Base-by-base conservation (phyloP, 1,284 basidiomycete species). In the Heterobasidion occidentale region DNA sequence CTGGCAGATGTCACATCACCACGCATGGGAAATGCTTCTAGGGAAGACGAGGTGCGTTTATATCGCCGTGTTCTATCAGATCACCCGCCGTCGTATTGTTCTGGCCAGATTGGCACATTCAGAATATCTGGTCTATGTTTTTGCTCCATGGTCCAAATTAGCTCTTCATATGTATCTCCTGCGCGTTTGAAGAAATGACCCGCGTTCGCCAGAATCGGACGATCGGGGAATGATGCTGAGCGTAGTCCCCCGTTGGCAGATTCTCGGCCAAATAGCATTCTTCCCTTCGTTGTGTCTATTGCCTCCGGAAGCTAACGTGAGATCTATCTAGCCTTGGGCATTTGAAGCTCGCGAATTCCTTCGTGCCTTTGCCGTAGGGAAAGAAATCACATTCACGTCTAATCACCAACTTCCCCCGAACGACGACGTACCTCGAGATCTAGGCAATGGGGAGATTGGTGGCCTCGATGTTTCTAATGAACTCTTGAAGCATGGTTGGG, bases 261-360 rank as follows among this genome's bases (percentile, higher is more conserved):
- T 27, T 27, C 27, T 27, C 27, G 27, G 27, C 6, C 6, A 27
- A 27, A 27, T 27, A 4, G 27, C 27, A 27, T 27, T 27, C 27
- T 27, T 27, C 27, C 5, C 27, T 27, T 27, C 27, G 27, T 27
- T 27, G 3, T 27, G 27, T 27, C 27, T 38, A 59, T 59, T 46
- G 50, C 3, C 17, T 15, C 51, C 4, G 20, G 14, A 49, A 14
- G 27, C 15, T 27, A 49, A 20, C 14, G 19, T 15, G 17, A 14
- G 14, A 49, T 57, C 42, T 27, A 33, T 19, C 14, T 62, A 94
- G 90, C 84, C 88, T 9, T 94, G 89, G 81, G 92, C 94, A 5
- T 98, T 90, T 68, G 90, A 95, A 67, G 87, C 94, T 46, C 88
- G 96, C 65, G 96, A 98, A 74, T 97, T 88, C 71, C 78, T 98